phyloP scores from a whole-genome alignment of 768 basidiomycete species.

The Hysterangium stoloniferum region DNA sequence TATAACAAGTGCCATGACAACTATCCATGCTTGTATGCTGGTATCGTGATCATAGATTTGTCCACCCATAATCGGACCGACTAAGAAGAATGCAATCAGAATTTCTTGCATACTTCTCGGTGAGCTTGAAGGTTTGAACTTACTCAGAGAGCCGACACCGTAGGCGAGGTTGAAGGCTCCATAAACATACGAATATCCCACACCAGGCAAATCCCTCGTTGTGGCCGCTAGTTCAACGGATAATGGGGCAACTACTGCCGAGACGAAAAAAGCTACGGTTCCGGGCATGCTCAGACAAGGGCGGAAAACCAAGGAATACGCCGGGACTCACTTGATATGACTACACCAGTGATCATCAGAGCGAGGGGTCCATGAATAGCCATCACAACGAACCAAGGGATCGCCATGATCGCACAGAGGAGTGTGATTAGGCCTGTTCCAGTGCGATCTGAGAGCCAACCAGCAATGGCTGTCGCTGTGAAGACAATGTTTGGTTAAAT shows the following conservation, averaged over 20 bases:
- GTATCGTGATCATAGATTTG: constrained; percentile 52
- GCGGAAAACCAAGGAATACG: constrained; percentile 1
- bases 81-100: constrained; percentile 27
- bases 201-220: constrained; percentile 45
- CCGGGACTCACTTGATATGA: constrained; percentile 43
- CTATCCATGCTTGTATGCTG: constrained; percentile 52
- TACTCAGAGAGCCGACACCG: constrained; percentile 55
- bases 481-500: constrained; percentile 19
- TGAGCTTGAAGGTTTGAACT: constrained; percentile 18
- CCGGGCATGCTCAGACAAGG: background rate
- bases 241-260: constrained; percentile 51
- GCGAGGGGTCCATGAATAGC: constrained; percentile 38
- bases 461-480: constrained; percentile 34
- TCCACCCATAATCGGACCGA: constrained; percentile 65
- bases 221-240: constrained; percentile 62
- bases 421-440: constrained; percentile 51
- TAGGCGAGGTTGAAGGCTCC: constrained; percentile 68
- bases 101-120: background rate
- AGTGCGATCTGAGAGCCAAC: constrained; percentile 46
- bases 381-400: constrained; percentile 60
- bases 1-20: constrained; percentile 41
- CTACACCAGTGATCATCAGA: constrained; percentile 42
- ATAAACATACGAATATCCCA: constrained; percentile 72
- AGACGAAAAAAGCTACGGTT: constrained; percentile 53
- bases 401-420: constrained; percentile 37